These are phyloP conservation scores for Annulohypoxylon maeteangense DNA, from an alignment of 495 filamentous ascomycete genomes.

Conservation along the genomic window DNA sequence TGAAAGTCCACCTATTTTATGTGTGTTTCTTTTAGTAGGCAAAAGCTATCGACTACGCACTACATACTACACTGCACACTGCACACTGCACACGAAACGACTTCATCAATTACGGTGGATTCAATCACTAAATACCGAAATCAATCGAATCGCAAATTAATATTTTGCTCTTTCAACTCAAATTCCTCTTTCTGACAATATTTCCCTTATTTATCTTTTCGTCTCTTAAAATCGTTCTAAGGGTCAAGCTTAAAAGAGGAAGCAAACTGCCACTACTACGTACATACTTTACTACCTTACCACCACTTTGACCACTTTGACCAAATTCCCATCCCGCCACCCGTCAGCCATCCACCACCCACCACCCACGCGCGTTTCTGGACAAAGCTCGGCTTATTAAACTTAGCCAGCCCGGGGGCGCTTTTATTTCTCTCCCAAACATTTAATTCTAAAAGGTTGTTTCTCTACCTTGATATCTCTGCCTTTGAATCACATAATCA, in stretches of 20 bases:
- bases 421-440: conserved; percentile 11
- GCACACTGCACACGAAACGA: not conserved
- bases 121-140: not conserved
- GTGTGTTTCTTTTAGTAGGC: conserved; percentile 13
- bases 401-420: not conserved
- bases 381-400: conserved; percentile 36
- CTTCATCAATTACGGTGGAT: not conserved
- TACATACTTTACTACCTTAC: not conserved
- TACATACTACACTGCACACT: not conserved
- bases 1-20: conserved; percentile 9
- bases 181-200: not conserved
- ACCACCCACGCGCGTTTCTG: conserved; percentile 1
- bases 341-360: not conserved
- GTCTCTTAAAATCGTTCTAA: not conserved
- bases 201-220: conserved; percentile 9
- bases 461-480: not conserved
- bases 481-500: not conserved
- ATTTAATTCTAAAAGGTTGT: not conserved
- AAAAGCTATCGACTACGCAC: not conserved
- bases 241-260: not conserved
- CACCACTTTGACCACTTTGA: not conserved
- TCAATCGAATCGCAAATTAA: not conserved
- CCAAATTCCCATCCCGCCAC: conserved; percentile 18
- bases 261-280: not conserved
- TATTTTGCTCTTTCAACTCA: not conserved